Evolutionary conservation across 2,329 filamentous ascomycete genomes (phyloP).

Genomic region (Paecilomyces formosus): DNA sequence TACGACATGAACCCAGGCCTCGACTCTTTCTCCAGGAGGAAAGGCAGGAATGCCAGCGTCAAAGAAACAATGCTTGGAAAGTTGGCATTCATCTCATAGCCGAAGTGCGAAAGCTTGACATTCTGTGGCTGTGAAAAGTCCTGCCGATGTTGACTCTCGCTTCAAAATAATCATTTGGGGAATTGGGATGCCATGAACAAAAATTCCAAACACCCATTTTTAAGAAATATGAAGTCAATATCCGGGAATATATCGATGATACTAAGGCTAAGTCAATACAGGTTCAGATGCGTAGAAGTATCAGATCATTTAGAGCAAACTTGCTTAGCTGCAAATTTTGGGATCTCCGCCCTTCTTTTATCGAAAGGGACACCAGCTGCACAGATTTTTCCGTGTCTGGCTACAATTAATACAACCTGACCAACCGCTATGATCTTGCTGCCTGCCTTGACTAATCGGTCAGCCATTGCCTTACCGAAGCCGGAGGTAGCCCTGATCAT

Average conservation of each 20-base stretch:
- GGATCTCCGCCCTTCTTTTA: too few species aligned
- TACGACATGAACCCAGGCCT: conserved; percentile 26
- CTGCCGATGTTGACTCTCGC: conserved; percentile 47
- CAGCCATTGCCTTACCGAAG: conserved; percentile 45
- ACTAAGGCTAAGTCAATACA: neutral
- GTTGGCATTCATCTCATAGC: conserved; percentile 41
- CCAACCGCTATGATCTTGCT: conserved; percentile 50
- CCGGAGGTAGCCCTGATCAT: conserved; percentile 50
- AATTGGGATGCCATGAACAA: too few species aligned
- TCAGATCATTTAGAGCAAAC: too few species aligned
- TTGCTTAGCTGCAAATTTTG: too few species aligned
- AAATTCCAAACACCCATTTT: too few species aligned
- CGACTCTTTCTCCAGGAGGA: conserved; percentile 25
- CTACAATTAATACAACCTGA: conserved; percentile 41
- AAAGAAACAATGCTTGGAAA: conserved; percentile 42
- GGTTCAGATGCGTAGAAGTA: too few species aligned
- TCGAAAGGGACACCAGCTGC: neutral
- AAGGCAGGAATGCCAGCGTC: conserved; percentile 41
- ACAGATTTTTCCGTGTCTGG: neutral
- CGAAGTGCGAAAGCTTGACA: conserved; percentile 34
- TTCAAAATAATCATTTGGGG: too few species aligned
- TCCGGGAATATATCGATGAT: conserved; percentile 34
- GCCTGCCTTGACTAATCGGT: conserved; percentile 41
- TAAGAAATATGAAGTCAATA: conserved; percentile 52
- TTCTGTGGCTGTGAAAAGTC: conserved; percentile 42